phyloP scores from a whole-genome alignment of 176 grass and related monocot species.

The Panicum miliaceum region DNA sequence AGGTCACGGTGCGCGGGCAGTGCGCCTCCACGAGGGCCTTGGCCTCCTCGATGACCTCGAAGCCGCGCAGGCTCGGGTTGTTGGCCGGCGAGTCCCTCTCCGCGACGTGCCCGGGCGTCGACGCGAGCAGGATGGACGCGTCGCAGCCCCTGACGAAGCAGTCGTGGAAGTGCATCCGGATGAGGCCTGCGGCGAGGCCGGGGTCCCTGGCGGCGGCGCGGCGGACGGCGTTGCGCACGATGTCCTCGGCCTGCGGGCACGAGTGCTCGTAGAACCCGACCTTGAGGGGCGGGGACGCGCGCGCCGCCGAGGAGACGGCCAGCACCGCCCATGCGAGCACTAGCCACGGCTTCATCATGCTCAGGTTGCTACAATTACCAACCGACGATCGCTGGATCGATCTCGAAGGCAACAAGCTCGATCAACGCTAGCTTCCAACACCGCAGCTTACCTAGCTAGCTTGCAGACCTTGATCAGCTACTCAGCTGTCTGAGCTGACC shows the following conservation, averaged over 20 bases:
- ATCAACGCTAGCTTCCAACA: background rate
- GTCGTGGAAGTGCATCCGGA: conserved; percentile 92
- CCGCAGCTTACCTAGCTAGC: background rate
- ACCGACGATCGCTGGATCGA: background rate
- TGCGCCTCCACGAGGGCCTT: conserved; percentile 43
- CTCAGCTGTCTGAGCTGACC: background rate
- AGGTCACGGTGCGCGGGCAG: conserved; percentile 54
- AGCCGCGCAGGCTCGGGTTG: conserved; percentile 50
- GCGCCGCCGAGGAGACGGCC: conserved; percentile 2
- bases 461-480: background rate
- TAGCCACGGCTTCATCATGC: conserved; percentile 9
- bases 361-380: background rate
- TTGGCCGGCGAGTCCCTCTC: conserved; percentile 48
- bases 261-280: conserved; percentile 61
- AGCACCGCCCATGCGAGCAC: conserved; percentile 15
- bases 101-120: conserved; percentile 27
- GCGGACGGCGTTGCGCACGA: conserved; percentile 63
- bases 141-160: conserved; percentile 83
- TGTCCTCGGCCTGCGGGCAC: conserved; percentile 65
- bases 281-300: conserved; percentile 39
- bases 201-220: conserved; percentile 40
- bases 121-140: conserved; percentile 44
- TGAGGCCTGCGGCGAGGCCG: conserved; percentile 61
- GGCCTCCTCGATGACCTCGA: conserved; percentile 52
- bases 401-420: background rate